Base-by-base conservation (phyloP, 129 eudicot genomes). In the Deinandra increscens region DNA sequence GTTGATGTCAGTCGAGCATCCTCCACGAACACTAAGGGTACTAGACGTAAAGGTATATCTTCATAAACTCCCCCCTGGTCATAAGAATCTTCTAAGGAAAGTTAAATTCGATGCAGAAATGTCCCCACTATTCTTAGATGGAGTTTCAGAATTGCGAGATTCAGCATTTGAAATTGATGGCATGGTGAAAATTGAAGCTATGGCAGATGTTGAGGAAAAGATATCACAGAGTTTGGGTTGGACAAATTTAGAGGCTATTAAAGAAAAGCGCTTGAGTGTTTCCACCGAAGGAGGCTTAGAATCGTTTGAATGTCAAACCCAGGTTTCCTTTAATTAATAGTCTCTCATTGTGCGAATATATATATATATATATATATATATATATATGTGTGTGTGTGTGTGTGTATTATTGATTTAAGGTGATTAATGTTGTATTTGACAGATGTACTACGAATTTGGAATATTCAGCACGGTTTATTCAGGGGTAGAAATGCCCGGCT, bases 111-210 rank as follows among this genome's bases (percentile, higher is more conserved):
- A 41, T 42, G 18, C 53, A 23, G 41, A 42, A 56, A 70, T 70
- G 69, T 46, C 61, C n/a, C 69, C 69, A 45, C 69, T 71, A 9
- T 0, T 3, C 4, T 5, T 71, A 43, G 1, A 0, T 5, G 7
- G 9, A 6, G 3, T 1, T 33, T 9, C 20, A 36, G 3, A 20
- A 0, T 70, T 70, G 13, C 14, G 46, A 43, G 5, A 19, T 59
- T 59, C 60, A 1, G 17, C 76, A 8, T 6, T 26, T 59, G 76
- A 26, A 60, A 43, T 71, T 31, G 60, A 72, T 33, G 76, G 76
- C 34, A 45, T 72, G 15, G 7, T 60, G 33, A 60, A 72, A 72
- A 46, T 60, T 14, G 69, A 72, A 72, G 60, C 49, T 18, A 17
- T 72, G 9, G 61, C 6, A 60, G 6, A 0, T 46, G 60, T 72